Base-by-base conservation (phyloP, 2,329 filamentous ascomycete species). In the Thermoascus crustaceus region DNA sequence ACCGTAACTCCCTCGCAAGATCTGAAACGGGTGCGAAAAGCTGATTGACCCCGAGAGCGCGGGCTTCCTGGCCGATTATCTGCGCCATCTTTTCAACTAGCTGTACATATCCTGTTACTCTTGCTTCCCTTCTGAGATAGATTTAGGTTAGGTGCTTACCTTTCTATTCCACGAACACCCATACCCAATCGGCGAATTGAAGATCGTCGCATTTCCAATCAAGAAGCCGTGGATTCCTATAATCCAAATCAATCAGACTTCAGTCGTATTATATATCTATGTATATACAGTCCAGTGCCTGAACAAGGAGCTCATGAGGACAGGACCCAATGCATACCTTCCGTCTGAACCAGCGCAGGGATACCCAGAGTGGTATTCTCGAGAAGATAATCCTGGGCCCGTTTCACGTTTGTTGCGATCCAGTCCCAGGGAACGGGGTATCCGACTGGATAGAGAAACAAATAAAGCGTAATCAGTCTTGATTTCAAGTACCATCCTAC, bases 141-240 rank as follows among this genome's bases (percentile, higher is more conserved):
- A n/a, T n/a, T n/a, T n/a, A n/a, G n/a, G n/a, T n/a, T n/a, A n/a
- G 2, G 2, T 8, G 9, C 45, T 37, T 44, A 61, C 58, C 23
- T 69, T 67, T 0, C 73, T 72, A 51, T 86, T 82, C 64, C 78
- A 86, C 0, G 80, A 80, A 49, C 79, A 84, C 10, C 75, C 81
- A 35, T 82, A 75, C 5, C 67, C 81, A 46, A 86, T 85, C 0
- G 82, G 82, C 1, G 78, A 83, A 58, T 85, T 86, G 66, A 85
- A 87, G 40, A 86, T 82, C 1, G 82, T 86, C 2, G 80, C 81
- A 53, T 85, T 85, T 7, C 73, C 72, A 27, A 80, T 72, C 20
- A 85, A 64, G 45, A 85, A 78, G 1, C 81, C 82, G 49, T 86
- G 82, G 29, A 86, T 80, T 23, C 51, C 51, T 54, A 17, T 3